These are phyloP conservation scores for Hypomontagnella monticulosa DNA, from an alignment of 495 filamentous ascomycete genomes.

Conservation along the genomic window DNA sequence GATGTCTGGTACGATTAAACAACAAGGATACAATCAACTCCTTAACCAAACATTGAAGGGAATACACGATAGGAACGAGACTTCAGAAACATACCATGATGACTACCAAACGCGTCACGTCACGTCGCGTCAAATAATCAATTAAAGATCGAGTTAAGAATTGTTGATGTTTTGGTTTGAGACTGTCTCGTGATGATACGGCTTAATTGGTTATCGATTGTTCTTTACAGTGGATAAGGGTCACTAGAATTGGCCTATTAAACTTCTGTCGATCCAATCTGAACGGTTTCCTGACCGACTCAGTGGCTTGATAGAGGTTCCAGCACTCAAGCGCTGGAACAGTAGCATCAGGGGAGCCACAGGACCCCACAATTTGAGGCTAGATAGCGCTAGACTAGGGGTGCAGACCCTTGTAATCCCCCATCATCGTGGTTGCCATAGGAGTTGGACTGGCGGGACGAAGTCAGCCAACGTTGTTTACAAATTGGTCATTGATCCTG, in stretches of 20 bases:
- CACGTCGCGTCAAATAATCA: conserved; percentile 26
- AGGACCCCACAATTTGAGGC: not conserved
- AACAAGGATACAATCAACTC: not conserved
- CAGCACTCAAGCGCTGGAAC: not conserved
- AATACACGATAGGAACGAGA: not conserved
- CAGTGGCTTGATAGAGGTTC: conserved; percentile 3
- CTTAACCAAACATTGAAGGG: not conserved
- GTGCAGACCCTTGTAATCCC: not conserved
- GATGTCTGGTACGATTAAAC: not conserved
- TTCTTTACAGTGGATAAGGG: conserved; percentile 14
- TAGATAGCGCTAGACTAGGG: conserved; percentile 23
- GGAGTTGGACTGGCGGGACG: conserved; percentile 15
- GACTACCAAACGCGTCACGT: conserved; percentile 23
- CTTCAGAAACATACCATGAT: conserved; percentile 29
- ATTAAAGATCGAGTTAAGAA: conserved; percentile 29
- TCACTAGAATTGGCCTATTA: not conserved
- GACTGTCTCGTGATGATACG: conserved; percentile 12
- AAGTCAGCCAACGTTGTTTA: conserved; percentile 35
- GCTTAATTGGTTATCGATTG: conserved; percentile 26
- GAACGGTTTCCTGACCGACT: conserved; percentile 2
- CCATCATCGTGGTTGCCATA: conserved; percentile 36
- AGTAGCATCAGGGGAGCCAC: not conserved
- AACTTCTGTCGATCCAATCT: not conserved
- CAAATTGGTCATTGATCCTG: conserved; percentile 33
- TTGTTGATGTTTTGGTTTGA: conserved; percentile 38